These are phyloP conservation scores for Chlorella sp. DNA, from an alignment of 139 green algal genomes.

Conservation along the genomic window DNA sequence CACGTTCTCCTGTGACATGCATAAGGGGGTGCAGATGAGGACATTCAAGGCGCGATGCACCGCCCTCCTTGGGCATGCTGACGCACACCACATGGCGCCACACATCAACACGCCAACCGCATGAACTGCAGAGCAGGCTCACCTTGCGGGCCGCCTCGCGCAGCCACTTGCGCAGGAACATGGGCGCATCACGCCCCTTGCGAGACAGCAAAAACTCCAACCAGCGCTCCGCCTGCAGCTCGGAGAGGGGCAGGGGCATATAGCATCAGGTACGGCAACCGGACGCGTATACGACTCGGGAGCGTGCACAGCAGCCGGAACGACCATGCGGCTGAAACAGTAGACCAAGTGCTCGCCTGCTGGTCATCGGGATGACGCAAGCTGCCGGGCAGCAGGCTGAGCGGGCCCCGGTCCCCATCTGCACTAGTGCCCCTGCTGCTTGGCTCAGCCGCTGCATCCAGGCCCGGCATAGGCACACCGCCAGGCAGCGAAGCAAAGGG, in stretches of 20 bases:
- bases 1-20: conserved; percentile 27
- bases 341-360: neutral
- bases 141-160: conserved; percentile 67
- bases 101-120: no score
- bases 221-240: conserved; percentile 39
- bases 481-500: neutral
- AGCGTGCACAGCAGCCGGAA: neutral
- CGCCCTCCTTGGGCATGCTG: no score
- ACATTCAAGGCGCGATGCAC: neutral
- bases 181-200: conserved; percentile 51
- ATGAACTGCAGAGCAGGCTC: neutral
- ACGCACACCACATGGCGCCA: no score
- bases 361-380: conserved; percentile 45
- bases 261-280: no score
- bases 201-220: conserved; percentile 59
- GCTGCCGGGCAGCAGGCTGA: conserved; percentile 8
- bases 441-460: neutral
- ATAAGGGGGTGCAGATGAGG: neutral
- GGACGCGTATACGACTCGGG: no score
- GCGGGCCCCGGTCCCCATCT: neutral
- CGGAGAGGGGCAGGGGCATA: no score
- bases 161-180: conserved; percentile 71
- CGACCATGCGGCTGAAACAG: no score
- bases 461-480: neutral
- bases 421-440: neutral